A percentile compares a stretch with the other conserved stretches of the same genome.
Evolutionary conservation across 2,329 filamentous ascomycete species (phyloP).

Genomic region (Trichoderma sp.): DNA sequence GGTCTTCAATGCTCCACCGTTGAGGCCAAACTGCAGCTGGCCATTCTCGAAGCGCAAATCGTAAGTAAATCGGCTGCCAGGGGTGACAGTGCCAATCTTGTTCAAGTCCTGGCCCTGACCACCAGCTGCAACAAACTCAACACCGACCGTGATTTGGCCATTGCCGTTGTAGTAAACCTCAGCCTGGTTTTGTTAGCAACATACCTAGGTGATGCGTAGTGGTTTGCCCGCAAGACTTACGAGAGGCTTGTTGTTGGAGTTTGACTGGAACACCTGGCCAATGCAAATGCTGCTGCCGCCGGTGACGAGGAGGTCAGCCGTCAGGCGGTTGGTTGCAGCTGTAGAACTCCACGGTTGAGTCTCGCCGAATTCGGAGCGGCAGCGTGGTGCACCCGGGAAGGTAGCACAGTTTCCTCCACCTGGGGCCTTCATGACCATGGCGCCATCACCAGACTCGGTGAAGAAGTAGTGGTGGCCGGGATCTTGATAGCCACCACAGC

Average conservation of each 20-base stretch:
- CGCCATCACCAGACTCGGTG: conserved; percentile 35
- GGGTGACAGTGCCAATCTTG: not conserved
- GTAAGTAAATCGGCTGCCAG: not conserved
- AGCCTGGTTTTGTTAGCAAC: not conserved
- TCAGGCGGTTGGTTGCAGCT: conserved; percentile 6
- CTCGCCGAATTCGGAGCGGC: conserved; percentile 45
- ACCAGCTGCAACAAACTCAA: not conserved
- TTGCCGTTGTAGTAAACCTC: not conserved
- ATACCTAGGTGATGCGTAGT: not conserved
- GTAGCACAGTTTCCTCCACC: conserved; percentile 41
- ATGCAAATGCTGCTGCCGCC: not conserved
- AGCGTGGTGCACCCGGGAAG: conserved; percentile 42
- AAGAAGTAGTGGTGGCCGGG: conserved; percentile 37
- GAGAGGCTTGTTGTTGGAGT: conserved; percentile 2
- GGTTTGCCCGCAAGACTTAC: not conserved
- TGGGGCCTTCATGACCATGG: conserved; percentile 43
- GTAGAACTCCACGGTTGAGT: conserved; percentile 37
- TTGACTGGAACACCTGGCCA: conserved; percentile 5
- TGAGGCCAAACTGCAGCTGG: not conserved
- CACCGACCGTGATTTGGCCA: conserved; percentile 1
- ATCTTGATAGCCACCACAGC: conserved; percentile 38
- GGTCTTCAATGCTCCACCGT: not conserved
- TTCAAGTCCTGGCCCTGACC: not conserved
- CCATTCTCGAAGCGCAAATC: not conserved
- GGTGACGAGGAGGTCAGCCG: conserved; percentile 29